A percentile compares a stretch with the other conserved stretches of the same genome.
phyloP scores from a whole-genome alignment of 2,329 filamentous ascomycete genomes.

The Blumeria graminis region DNA sequence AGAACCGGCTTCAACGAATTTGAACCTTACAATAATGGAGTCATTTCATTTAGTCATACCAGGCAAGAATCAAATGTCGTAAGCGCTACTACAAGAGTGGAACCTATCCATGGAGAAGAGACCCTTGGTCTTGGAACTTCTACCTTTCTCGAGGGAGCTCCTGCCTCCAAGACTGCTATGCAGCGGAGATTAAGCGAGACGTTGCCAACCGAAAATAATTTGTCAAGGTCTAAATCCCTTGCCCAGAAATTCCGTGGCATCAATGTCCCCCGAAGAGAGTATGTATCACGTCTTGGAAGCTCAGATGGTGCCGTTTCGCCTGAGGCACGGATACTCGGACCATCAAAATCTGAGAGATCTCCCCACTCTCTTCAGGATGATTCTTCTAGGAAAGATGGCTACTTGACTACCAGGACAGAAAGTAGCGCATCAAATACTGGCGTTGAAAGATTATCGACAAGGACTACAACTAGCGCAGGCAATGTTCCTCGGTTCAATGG shows the following conservation, averaged over 20 bases:
- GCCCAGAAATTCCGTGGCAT: constrained; percentile 79
- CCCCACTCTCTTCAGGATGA: constrained; percentile 58
- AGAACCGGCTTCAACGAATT: constrained; percentile 17
- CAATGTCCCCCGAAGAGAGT: constrained; percentile 41
- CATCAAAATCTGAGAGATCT: constrained; percentile 29
- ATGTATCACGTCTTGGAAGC: constrained; percentile 31
- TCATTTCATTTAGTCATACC: constrained; percentile 16
- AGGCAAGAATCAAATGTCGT: constrained; percentile 24
- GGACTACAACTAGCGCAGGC: constrained; percentile 23
- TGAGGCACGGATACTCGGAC: constrained; percentile 15
- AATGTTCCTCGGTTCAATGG: constrained; percentile 24
- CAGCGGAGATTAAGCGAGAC: constrained; percentile 48
- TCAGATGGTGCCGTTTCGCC: constrained; percentile 24
- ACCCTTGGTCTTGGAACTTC: constrained; percentile 71
- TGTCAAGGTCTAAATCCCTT: constrained; percentile 82
- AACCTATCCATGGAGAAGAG: constrained; percentile 64
- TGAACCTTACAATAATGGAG: constrained; percentile 20
- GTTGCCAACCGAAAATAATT: constrained; percentile 25
- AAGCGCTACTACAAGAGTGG: constrained; percentile 41
- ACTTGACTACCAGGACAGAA: constrained; percentile 27
- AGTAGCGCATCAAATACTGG: constrained; percentile 20
- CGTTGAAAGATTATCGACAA: constrained; percentile 18
- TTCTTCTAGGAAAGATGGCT: constrained; percentile 38
- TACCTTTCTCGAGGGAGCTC: constrained; percentile 85
- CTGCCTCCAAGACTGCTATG: constrained; percentile 59